A percentile compares a stretch with the other conserved stretches of the same genome.
phyloP scores from a whole-genome alignment of 2,329 filamentous ascomycete genomes.

The Xylariales sp. region DNA sequence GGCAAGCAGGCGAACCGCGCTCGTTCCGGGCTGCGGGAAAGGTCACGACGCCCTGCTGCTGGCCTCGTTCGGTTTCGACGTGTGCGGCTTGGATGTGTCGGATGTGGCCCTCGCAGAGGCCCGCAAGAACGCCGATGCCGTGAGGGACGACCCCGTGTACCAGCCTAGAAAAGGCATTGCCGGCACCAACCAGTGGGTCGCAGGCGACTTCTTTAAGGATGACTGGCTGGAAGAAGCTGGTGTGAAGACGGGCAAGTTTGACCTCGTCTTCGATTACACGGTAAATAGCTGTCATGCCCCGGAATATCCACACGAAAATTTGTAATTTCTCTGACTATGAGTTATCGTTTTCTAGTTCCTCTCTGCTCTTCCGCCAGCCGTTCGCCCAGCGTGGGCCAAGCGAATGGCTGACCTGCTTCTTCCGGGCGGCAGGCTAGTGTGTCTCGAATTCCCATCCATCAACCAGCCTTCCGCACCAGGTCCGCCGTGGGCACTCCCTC shows the following conservation, averaged over 20 bases:
- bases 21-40: slow-evolving; percentile 78
- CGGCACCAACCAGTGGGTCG: slow-evolving; percentile 44
- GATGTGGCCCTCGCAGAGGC: slow-evolving; percentile 41
- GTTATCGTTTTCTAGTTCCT: slow-evolving; percentile 46
- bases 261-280: slow-evolving; percentile 62
- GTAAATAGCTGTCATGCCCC: too few species aligned
- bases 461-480: slow-evolving; percentile 63
- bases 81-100: slow-evolving; percentile 68
- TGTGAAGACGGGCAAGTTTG: slow-evolving; percentile 46
- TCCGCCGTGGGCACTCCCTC: slow-evolving; percentile 68
- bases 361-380: slow-evolving; percentile 52
- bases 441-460: slow-evolving; percentile 73
- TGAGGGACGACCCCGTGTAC: slow-evolving; percentile 38
- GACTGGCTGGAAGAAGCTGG: slow-evolving; percentile 45
- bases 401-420: slow-evolving; percentile 47
- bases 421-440: slow-evolving; percentile 48
- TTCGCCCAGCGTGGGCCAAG: slow-evolving; percentile 49
- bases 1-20: slow-evolving; percentile 48
- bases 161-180: slow-evolving; percentile 25
- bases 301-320: too few species aligned
- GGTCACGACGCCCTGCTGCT: slow-evolving; percentile 80
- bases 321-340: neutral
- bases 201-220: slow-evolving; percentile 64
- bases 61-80: slow-evolving; percentile 71
- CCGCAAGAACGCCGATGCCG: slow-evolving; percentile 32